Conservation (phyloP, 164 flowering plant species). For the Protea cynaroides region DNA sequence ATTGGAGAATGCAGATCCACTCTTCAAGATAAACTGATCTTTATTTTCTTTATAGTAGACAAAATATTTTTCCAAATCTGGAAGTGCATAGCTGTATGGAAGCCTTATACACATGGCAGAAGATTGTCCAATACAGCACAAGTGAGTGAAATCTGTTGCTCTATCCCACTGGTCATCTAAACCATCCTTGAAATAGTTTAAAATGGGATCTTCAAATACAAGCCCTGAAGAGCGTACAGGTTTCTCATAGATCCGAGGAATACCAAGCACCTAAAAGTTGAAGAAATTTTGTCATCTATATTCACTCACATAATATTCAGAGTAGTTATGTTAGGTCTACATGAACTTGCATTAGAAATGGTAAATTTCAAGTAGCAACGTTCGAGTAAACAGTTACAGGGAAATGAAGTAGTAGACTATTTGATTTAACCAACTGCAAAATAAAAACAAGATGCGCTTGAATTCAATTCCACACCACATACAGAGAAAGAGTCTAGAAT, state of each 20-base stretch:
- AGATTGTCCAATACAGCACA: slow-evolving; percentile 62
- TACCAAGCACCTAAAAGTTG: slow-evolving; percentile 44
- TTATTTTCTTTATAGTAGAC: slow-evolving; percentile 38
- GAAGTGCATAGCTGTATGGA: slow-evolving; percentile 32
- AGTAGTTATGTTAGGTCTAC: neutral
- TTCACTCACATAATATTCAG: neutral
- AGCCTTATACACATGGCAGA: slow-evolving; percentile 72
- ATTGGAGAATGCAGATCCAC: slow-evolving; percentile 35
- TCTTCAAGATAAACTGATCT: slow-evolving; percentile 30
- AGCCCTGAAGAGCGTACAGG: slow-evolving; percentile 9
- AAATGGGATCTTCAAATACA: slow-evolving; percentile 15
- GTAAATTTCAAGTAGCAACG: neutral
- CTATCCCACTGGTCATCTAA: slow-evolving; percentile 68
- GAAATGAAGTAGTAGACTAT: neutral
- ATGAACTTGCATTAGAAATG: neutral
- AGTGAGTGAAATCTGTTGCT: slow-evolving; percentile 63
- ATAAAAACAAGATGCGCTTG: too few species aligned
- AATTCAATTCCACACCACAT: too few species aligned
- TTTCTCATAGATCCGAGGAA: slow-evolving; percentile 64
- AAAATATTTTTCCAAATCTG: slow-evolving; percentile 45
- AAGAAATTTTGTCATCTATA: neutral
- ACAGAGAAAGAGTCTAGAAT: too few species aligned
- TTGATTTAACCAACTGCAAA: neutral
- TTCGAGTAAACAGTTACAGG: neutral
- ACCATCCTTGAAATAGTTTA: slow-evolving; percentile 37